Conservation (phyloP, 768 basidiomycete species). For the Hydnomerulius pinastri region DNA sequence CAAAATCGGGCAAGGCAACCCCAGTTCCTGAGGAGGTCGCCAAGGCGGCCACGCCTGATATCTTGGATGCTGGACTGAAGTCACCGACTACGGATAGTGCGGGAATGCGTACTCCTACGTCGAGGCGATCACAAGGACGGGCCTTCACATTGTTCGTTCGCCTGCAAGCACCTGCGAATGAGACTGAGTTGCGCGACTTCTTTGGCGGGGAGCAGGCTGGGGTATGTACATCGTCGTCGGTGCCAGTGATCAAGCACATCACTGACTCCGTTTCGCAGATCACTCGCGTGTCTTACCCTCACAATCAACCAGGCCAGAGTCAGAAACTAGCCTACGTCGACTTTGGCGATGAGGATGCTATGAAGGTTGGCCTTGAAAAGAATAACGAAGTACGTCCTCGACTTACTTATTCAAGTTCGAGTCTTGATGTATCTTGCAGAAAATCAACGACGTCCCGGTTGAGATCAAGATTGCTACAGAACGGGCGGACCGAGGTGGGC, state of each 20-base stretch:
- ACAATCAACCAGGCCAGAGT: constrained; percentile 46
- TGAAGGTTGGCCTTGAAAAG: constrained; percentile 77
- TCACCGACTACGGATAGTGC: constrained; percentile 59
- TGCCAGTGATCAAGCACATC: not conserved
- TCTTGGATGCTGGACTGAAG: constrained; percentile 42
- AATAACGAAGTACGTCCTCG: constrained; percentile 61
- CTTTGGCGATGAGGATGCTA: constrained; percentile 84
- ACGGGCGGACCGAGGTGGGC: constrained; percentile 41
- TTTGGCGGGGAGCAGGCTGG: constrained; percentile 71
- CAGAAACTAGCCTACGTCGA: constrained; percentile 80
- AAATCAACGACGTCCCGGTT: constrained; percentile 63
- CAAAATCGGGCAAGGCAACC: constrained; percentile 43
- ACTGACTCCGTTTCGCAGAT: constrained; percentile 45
- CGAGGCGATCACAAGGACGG: constrained; percentile 60
- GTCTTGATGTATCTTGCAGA: constrained; percentile 42
- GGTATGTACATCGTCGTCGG: constrained; percentile 42
- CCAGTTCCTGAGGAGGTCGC: constrained; percentile 30
- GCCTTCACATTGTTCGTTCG: constrained; percentile 89
- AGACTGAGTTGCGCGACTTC: constrained; percentile 72
- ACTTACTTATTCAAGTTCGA: not conserved
- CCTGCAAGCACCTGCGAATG: constrained; percentile 52
- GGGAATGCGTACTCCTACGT: constrained; percentile 73
- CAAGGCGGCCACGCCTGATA: constrained; percentile 29
- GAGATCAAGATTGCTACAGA: constrained; percentile 77
- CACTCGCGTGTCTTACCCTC: constrained; percentile 64